These are phyloP conservation scores for Venustampulla echinocandica DNA, from an alignment of 495 filamentous ascomycete genomes.

Conservation along the genomic window DNA sequence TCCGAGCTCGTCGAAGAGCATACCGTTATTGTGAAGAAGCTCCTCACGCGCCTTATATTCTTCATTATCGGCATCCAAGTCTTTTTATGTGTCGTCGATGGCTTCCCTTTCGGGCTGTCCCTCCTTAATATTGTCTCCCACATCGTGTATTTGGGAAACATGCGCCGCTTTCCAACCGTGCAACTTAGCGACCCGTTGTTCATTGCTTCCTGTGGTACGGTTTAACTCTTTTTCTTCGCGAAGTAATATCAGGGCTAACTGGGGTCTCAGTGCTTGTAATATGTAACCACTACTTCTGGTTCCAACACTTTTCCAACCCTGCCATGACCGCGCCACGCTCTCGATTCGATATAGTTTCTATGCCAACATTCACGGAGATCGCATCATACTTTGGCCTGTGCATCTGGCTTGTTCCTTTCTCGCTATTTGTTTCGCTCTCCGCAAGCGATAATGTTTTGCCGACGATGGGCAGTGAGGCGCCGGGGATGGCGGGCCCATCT, in stretches of 20 bases:
- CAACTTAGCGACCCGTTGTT: conserved; percentile 86
- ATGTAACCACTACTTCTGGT: conserved; percentile 95
- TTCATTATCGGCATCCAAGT: conserved; percentile 64
- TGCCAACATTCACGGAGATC: conserved; percentile 88
- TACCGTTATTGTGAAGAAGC: conserved; percentile 74
- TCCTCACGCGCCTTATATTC: conserved; percentile 81
- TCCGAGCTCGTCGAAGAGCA: conserved; percentile 98
- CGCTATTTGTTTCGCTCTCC: conserved; percentile 85
- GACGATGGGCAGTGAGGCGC: conserved; percentile 55
- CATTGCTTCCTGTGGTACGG: conserved; percentile 68
- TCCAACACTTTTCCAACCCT: conserved; percentile 75
- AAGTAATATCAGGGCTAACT: neutral
- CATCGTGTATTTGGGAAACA: conserved; percentile 80
- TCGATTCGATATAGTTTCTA: conserved; percentile 41
- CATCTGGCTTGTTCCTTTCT: conserved; percentile 94
- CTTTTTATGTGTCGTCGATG: conserved; percentile 70
- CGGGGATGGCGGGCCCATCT: conserved; percentile 27
- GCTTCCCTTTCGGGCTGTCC: conserved; percentile 68
- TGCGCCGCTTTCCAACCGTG: conserved; percentile 80
- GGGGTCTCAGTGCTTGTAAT: conserved; percentile 58
- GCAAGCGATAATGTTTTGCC: conserved; percentile 93
- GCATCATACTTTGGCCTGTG: conserved; percentile 93
- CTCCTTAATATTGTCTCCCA: conserved; percentile 74
- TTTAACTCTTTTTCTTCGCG: neutral
- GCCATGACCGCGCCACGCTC: conserved; percentile 28